Conservation (phyloP, 2,329 filamentous ascomycete species). For the Fusarium sp. region DNA sequence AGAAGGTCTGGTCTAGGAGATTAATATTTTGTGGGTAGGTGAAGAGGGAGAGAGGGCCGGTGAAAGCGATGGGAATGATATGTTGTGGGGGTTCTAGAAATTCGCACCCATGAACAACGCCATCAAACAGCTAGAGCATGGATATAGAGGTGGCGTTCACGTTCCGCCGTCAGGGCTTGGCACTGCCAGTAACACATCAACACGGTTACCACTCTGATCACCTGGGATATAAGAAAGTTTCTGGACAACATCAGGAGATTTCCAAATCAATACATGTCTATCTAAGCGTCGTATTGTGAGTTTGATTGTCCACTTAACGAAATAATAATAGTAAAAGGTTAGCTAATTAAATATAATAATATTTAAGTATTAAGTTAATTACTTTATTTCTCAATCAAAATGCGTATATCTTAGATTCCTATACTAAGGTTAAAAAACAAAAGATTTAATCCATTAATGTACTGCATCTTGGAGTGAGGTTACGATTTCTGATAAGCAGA, state of each 20-base stretch:
- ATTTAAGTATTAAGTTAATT: background rate
- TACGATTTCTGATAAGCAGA: background rate
- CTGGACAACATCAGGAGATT: background rate
- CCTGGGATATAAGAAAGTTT: background rate
- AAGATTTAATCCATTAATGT: background rate
- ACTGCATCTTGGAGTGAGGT: background rate
- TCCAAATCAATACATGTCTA: background rate
- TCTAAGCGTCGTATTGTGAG: background rate
- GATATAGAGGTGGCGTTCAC: background rate
- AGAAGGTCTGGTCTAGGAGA: background rate
- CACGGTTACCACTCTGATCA: background rate
- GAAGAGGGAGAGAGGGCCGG: background rate
- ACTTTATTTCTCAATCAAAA: no score
- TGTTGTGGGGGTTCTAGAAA: background rate
- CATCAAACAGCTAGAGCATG: background rate
- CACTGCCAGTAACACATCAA: background rate
- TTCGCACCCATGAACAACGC: background rate
- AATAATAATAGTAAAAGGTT: background rate
- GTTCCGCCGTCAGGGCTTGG: background rate
- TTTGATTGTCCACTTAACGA: background rate
- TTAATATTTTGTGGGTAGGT: background rate
- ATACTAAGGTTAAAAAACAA: background rate
- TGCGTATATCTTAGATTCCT: background rate
- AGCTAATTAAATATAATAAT: background rate
- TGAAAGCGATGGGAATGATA: background rate